Base-by-base conservation (phyloP, 129 eudicot species). In the Apium graveolens region DNA sequence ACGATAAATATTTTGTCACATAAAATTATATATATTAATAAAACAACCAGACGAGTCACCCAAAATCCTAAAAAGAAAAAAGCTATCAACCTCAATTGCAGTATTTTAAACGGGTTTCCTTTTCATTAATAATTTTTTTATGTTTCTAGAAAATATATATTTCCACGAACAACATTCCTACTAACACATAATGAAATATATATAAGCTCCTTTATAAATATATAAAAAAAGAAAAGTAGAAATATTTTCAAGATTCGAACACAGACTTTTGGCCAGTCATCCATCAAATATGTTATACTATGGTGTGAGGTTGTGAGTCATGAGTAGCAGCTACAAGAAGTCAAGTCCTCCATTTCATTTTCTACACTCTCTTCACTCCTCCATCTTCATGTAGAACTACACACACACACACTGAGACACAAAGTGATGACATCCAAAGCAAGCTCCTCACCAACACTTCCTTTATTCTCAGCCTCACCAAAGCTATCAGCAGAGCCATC, bases 401-500 rank as follows among this genome's bases (percentile, higher is more conserved):
- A 35, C 7, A 35, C 27, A 70, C 27, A 70, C 43, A 69, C 43
- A 14, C 37, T 10, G 21, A 27, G 11, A 32, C 72, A 65, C 72
- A 14, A 1, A 70, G 72, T 31, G 21, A 66, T 66, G 72, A 32
- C 38, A 13, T 31, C 24, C 41, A 16, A 27, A 66, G 72, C 72
- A 66, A 66, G 39, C 72, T 66, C 72, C 72, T 27, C 39, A 31
- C 39, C 39, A 16, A 31, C 77, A 43, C 97, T 91, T 31, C 86
- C 81, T 49, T 69, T 82, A 20, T 46, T 80, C 62, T 80, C 88
- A n/a, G 14, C 60, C 13, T 57, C 79, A 71, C 84, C 78, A 72
- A 37, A 55, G 37, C 32, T 78, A 75, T 80, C 86, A 43, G 53
- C 83, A 3, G 86, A 86, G 55, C 87, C 82, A 12, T 82, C 93